Evolutionary conservation across 2,329 filamentous ascomycete species (phyloP).

Genomic region (Fusarium ramigenum): DNA sequence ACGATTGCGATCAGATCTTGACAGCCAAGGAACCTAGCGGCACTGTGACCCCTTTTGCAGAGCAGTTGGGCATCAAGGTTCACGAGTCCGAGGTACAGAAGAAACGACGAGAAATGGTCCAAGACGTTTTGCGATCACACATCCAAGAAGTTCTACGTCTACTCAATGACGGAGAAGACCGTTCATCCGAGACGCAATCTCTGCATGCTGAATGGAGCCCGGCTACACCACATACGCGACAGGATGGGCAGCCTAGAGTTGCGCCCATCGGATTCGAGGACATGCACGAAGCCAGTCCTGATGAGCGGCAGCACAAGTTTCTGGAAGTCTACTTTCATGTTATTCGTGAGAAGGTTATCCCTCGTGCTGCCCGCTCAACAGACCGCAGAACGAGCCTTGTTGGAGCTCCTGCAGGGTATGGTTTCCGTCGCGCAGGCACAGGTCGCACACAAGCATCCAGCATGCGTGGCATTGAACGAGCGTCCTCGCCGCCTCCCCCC

Average conservation of each 20-base stretch:
- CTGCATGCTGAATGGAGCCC: slow-evolving; percentile 32
- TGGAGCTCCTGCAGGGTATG: slow-evolving; percentile 33
- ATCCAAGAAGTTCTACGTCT: slow-evolving; percentile 59
- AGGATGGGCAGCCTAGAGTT: slow-evolving; percentile 16
- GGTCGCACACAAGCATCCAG: slow-evolving; percentile 40
- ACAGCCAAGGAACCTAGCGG: slow-evolving; percentile 44
- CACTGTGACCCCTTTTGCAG: slow-evolving; percentile 9
- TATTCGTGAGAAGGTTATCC: slow-evolving; percentile 54
- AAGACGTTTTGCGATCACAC: slow-evolving; percentile 59
- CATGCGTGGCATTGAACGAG: slow-evolving; percentile 21
- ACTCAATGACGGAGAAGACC: slow-evolving; percentile 53
- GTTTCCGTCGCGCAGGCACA: slow-evolving; percentile 34
- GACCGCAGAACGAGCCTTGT: slow-evolving; percentile 40
- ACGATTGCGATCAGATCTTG: slow-evolving; percentile 55
- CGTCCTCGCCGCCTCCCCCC: slow-evolving; percentile 4
- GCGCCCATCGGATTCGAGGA: slow-evolving; percentile 52
- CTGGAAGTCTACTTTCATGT: slow-evolving; percentile 62
- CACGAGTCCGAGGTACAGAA: slow-evolving; percentile 34
- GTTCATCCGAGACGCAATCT: slow-evolving; percentile 38
- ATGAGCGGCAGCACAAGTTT: slow-evolving; percentile 60
- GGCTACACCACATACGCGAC: slow-evolving; percentile 7
- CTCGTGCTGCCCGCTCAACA: slow-evolving; percentile 44
- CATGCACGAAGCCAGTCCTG: slow-evolving; percentile 57
- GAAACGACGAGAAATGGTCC: slow-evolving; percentile 50
- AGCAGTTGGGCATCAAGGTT: neutral